Conservation (phyloP, 2,329 filamentous ascomycete species). For the Apiospora sp. region DNA sequence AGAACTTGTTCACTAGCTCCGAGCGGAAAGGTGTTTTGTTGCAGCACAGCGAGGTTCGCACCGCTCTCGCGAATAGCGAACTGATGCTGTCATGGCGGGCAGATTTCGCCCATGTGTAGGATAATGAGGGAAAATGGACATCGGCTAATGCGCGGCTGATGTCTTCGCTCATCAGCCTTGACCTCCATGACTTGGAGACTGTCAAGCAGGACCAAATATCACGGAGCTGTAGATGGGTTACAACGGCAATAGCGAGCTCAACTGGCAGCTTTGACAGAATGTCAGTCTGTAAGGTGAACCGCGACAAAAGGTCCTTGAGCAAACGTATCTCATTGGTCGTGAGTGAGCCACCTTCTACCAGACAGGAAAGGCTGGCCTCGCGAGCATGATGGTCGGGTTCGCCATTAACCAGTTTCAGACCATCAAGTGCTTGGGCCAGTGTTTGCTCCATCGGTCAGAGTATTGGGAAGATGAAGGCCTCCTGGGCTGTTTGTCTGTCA, state of each 20-base stretch:
- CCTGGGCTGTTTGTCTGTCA: neutral
- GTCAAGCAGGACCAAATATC: constrained; percentile 11
- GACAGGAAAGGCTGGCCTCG: neutral
- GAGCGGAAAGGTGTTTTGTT: neutral
- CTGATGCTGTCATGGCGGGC: neutral
- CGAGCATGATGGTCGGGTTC: neutral
- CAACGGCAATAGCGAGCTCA: constrained; percentile 5
- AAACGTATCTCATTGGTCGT: constrained; percentile 12
- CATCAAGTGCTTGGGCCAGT: neutral
- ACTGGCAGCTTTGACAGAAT: constrained; percentile 4
- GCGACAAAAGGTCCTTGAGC: neutral
- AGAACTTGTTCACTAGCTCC: neutral
- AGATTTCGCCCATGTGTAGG: neutral
- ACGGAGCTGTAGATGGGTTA: neutral
- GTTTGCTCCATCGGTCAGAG: neutral
- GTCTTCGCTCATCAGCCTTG: constrained; percentile 11
- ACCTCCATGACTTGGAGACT: constrained; percentile 11
- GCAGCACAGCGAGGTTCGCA: neutral
- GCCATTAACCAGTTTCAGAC: neutral
- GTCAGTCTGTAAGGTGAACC: constrained; percentile 8
- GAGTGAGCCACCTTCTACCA: neutral
- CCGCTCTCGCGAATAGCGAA: neutral
- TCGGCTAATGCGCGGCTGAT: constrained; percentile 6
- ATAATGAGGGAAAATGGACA: neutral
- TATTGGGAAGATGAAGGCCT: neutral